Evolutionary conservation across 352 stramenopile species (phyloP), one percentile per base, ranked within the genome.

Genomic region (Phytophthora pseudosyringae): DNA sequence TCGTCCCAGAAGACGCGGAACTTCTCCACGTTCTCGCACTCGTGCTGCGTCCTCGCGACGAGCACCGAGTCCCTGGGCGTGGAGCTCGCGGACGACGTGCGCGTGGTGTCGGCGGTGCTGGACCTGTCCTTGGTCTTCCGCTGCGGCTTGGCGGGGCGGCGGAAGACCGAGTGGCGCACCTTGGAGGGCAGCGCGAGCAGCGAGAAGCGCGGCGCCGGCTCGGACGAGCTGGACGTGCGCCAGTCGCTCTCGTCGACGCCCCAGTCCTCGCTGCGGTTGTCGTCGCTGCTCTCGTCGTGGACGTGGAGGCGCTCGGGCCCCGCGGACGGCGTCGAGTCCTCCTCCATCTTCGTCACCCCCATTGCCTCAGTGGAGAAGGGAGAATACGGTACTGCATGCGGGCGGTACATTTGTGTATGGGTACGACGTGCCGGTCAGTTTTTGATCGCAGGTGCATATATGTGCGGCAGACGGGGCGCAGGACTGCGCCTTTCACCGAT

Each of bases 1-100:
- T 92, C 82, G 64, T 91, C 79, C 86, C 86, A 94, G 38, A 91
- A 91, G 15, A 71, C 71, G 40, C 87, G 86, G 71, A 94, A 94
- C 25, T 75, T 84, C 56, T 92, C 81, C 10, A 76, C 77, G 25
- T 80, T 77, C 28, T 88, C 75, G 12, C 21, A 38, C 55, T 80
- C 69, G 0, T 60, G 44, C 26, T 57, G 33, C 15, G 28, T 45
- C 15, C 25, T 41, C 5, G 32, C 35, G 3, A 52, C 3, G 21
- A 80, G 45, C 43, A 47, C 47, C 3, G 59, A 63, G 32, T 75
- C 59, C 16, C 61, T 32, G 1, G 66, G 66, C 3, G 70, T 75
- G n/a, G 73, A 78, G 33, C 64, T 56, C 9, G 66, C 46, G 1
- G 75, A 81, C 10, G 67, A 74, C 38, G 72, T 70, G 11, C 58